Base-by-base conservation (phyloP, 345 rosid genomes). In the Gossypium sturtianum region DNA sequence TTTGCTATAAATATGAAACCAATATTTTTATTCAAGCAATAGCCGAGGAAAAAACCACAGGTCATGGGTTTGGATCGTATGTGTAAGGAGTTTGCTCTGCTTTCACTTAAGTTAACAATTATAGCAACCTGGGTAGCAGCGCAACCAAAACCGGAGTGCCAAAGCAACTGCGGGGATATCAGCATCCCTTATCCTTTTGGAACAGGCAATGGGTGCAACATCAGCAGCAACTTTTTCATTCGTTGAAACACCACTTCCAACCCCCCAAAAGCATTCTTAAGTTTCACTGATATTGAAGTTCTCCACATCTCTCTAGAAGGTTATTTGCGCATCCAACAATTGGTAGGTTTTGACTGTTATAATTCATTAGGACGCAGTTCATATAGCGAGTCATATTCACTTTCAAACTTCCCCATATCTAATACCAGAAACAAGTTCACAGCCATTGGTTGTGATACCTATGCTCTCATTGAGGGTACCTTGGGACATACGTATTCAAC, bases 141-240 rank as follows among this genome's bases (percentile, higher is more conserved):
- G 47, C 20, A 66, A 66, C 19, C 56, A 13, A 23, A 66, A 66
- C 7, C 13, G 0, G 38, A 38, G 1, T 66, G 56, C 41, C 54
- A 45, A 23, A 45, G 19, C 12, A 6, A 7, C 1, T 79, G 82
- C 19, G 80, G 79, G 0, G 4, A 9, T 1, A 13, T 78, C 12
- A 61, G 8, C 45, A 68, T 78, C 29, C 73, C 82, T 34, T 81
- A 19, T 38, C 83, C 83, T 3, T 78, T 81, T 11, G 84, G 82
- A n/a, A 52, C 64, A 25, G 11, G 17, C 19, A 15, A 12, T 9
- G 67, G 13, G 2, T 83, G 82, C 38, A 11, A 27, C 38, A 47
- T 72, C 7, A 49, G 13, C 29, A 0, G 3, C 1, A 3, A 57
- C 27, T 78, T 78, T 75, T 34, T 5, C 22, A 49, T 83, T 52